These are phyloP conservation scores for Aeschynomene evenia DNA, from an alignment of 306 rosid genomes.

Conservation along the genomic window DNA sequence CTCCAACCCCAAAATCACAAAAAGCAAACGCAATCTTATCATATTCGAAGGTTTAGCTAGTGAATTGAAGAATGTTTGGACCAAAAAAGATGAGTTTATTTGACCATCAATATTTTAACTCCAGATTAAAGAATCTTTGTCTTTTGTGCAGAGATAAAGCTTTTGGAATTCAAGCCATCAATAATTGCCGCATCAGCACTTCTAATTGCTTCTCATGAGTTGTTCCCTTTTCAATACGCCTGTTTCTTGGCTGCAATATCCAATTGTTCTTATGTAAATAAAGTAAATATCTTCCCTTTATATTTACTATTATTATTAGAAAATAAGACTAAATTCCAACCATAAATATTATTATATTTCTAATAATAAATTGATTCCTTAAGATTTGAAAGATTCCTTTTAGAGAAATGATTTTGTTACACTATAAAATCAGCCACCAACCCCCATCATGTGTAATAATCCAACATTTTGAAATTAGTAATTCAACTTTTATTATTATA, in stretches of 20 bases:
- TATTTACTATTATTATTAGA: neutral
- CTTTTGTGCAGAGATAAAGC: conserved; percentile 46
- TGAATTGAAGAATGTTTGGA: neutral
- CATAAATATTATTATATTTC: too few relatives aligned
- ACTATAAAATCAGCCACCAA: too few relatives aligned
- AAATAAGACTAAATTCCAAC: too few relatives aligned
- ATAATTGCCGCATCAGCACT: conserved; percentile 71
- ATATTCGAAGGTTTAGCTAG: neutral
- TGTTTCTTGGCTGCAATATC: conserved; percentile 51
- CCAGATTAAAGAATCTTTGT: neutral
- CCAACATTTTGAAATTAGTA: too few relatives aligned
- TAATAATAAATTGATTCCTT: too few relatives aligned
- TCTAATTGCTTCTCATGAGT: conserved; percentile 62
- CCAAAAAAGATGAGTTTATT: neutral
- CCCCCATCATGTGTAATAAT: too few relatives aligned
- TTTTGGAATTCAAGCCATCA: conserved; percentile 73
- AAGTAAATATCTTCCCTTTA: conserved; percentile 40
- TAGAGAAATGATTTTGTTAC: too few relatives aligned
- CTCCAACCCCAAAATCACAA: too few relatives aligned
- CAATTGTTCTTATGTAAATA: conserved; percentile 53
- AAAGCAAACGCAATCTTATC: too few relatives aligned
- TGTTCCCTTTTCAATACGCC: conserved; percentile 62
- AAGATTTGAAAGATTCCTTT: too few relatives aligned
- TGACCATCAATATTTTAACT: neutral
- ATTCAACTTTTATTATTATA: too few relatives aligned